Evolutionary conservation across 225 moss, liverwort and hornwort genomes (phyloP).

Genomic region (Sphagnum tenellum): DNA sequence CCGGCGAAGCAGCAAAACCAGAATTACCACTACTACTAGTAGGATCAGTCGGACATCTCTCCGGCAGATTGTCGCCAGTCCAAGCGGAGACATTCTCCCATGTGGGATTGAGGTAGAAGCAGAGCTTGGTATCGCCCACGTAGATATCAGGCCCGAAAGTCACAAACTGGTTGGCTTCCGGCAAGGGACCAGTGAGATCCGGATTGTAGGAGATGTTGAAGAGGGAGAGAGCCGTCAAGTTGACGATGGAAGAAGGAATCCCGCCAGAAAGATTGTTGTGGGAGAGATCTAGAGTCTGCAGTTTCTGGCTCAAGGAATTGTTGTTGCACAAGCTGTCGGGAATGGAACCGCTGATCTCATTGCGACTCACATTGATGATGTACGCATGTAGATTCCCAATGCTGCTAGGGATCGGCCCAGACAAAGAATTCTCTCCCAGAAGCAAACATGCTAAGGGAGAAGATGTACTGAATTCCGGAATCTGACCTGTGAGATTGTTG

Average conservation of each 20-base stretch:
- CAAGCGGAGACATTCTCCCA: no score
- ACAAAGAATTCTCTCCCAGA: conserved; percentile 16
- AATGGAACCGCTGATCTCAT: conserved; percentile 22
- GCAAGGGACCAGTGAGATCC: conserved; percentile 17
- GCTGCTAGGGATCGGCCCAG: conserved; percentile 35
- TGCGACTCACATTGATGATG: conserved; percentile 33
- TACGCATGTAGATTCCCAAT: conserved; percentile 30
- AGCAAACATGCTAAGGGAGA: conserved; percentile 23
- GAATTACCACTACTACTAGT: no score
- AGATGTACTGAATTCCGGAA: conserved; percentile 19
- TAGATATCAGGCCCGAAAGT: conserved; percentile 20
- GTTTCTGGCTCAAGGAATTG: conserved; percentile 12
- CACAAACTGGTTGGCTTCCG: conserved; percentile 18
- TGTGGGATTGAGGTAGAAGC: conserved; percentile 10
- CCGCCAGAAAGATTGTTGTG: conserved; percentile 25
- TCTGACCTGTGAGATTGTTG: conserved; percentile 40
- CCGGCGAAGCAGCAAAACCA: conserved; percentile 1
- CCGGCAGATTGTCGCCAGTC: no score
- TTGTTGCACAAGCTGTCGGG: conserved; percentile 17
- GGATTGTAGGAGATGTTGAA: conserved; percentile 32
- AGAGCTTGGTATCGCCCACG: conserved; percentile 17
- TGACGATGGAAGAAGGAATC: conserved; percentile 26
- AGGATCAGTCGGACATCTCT: no score
- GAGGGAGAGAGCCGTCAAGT: conserved; percentile 16
- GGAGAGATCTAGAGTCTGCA: conserved; percentile 29